Evolutionary conservation across 495 filamentous ascomycete species (phyloP), one percentile per base, ranked within the genome.

Genomic region (Aspergillus leporis): DNA sequence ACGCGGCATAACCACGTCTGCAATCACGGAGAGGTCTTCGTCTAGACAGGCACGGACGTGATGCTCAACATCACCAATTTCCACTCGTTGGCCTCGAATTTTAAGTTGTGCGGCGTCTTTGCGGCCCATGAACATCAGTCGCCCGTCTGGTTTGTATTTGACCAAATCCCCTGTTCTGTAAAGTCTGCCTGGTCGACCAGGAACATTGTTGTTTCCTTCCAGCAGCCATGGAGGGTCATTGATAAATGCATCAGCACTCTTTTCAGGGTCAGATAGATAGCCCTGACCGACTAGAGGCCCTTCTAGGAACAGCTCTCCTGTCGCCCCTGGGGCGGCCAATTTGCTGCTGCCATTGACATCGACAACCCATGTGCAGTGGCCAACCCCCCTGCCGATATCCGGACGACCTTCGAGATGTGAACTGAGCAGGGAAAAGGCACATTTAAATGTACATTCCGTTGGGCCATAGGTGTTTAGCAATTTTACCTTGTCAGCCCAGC

Each of bases 81-180:
- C 82, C 32, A 85, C 70, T 10, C 81, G 69, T 58, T 83, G 79
- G 9, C 81, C 82, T 13, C 73, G 73, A 1, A 84, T 58, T 64
- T 84, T 85, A 7, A 81, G 76, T 58, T 83, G 80, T 19, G 77
- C 71, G 34, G 60, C 51, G 52, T 85, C 82, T 48, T 75, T 75
- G 3, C 82, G 68, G 14, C 81, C 80, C 0, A 82, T 67, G 63
- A 78, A 81, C n/a, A 72, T 50, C 25, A 84, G 61, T 21, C 56
- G 5, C 51, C 50, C 14, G 53, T 74, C 66, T 1, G 74, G 69
- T 28, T 80, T 72, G 31, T 83, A 80, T 10, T 67, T 63, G 0
- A 81, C 82, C 2, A 76, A 55, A 61, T 76, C 72, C 8, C 70
- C 68, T 45, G 72, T 75, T 48, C 66, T 64, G 48, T 73, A 71